phyloP scores from a whole-genome alignment of 148 eudicot genomes.

The Polygonum aviculare region DNA sequence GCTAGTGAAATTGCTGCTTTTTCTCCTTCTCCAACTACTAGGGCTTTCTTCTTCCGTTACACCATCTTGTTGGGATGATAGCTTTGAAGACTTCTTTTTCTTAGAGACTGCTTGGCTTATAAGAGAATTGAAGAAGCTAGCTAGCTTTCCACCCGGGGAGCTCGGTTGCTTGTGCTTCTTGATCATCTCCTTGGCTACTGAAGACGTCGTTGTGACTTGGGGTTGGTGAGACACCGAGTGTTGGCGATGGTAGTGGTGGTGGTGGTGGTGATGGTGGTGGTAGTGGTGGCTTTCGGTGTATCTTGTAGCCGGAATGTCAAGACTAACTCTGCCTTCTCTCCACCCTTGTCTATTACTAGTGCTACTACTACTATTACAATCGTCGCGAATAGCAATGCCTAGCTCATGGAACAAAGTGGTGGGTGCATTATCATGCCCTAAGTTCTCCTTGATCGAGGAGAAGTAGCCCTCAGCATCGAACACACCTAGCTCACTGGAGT shows the following conservation, averaged over 20 bases:
- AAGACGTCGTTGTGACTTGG: background rate
- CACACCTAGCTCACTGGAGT: background rate
- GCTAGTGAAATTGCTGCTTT: slow-evolving; percentile 36
- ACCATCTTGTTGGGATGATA: slow-evolving; percentile 21
- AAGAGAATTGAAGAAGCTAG: slow-evolving; percentile 65
- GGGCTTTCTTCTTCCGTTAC: slow-evolving; percentile 38
- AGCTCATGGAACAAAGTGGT: slow-evolving; percentile 1
- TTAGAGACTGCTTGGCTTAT: slow-evolving; percentile 43
- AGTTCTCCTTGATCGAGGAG: background rate
- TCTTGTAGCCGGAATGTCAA: background rate
- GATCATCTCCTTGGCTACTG: slow-evolving; percentile 28
- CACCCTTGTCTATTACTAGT: background rate
- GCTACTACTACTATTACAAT: background rate
- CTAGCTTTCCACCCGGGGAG: slow-evolving; percentile 83
- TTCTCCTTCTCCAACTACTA: slow-evolving; percentile 44
- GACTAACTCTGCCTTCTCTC: slow-evolving; percentile 7
- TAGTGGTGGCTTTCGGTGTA: background rate
- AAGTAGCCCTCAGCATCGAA: slow-evolving; percentile 2
- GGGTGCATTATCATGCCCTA: background rate
- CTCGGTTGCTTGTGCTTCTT: slow-evolving; percentile 65
- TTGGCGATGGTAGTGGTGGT: slow-evolving; percentile 3
- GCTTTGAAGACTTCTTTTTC: slow-evolving; percentile 43
- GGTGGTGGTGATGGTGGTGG: slow-evolving; percentile 6
- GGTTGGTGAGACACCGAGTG: background rate
- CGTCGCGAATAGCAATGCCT: background rate